Evolutionary conservation across 345 rosid species (phyloP).

Genomic region (Aurinia saxatilis): DNA sequence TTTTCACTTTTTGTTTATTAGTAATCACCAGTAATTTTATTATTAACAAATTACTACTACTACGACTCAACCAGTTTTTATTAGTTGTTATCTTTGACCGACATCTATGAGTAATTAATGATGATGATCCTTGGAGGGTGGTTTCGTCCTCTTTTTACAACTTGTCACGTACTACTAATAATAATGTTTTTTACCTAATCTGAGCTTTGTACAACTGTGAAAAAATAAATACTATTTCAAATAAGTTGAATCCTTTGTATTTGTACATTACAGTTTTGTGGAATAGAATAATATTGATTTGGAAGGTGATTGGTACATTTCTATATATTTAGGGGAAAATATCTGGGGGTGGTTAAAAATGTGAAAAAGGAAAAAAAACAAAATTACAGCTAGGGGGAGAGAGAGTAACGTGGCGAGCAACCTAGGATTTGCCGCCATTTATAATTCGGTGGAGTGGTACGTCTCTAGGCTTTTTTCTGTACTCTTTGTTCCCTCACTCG

Average conservation of each 20-base stretch:
- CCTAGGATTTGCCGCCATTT: conserved; percentile 82
- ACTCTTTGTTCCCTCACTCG: conserved; percentile 32
- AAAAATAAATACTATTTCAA: not conserved
- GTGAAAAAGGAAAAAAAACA: too few species aligned
- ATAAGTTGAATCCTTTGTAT: not conserved
- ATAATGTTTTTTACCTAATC: not conserved
- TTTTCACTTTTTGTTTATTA: not conserved
- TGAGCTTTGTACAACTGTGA: not conserved
- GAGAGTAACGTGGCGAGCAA: conserved; percentile 63
- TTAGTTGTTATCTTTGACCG: conserved; percentile 24
- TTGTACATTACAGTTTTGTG: not conserved
- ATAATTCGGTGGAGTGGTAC: conserved; percentile 41
- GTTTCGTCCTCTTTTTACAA: not conserved
- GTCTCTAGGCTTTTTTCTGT: conserved; percentile 49
- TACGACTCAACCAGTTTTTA: not conserved
- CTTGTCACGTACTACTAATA: conserved; percentile 8
- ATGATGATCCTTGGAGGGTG: conserved; percentile 6
- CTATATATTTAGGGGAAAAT: not conserved
- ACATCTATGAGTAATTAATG: conserved; percentile 8
- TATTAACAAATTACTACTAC: not conserved
- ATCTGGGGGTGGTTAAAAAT: not conserved
- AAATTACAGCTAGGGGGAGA: conserved; percentile 43
- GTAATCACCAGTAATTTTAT: not conserved
- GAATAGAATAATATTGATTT: not conserved
- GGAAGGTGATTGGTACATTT: not conserved